Evolutionary conservation across 2,329 filamentous ascomycete species (phyloP), one percentile per base, ranked within the genome.

Genomic region (Epichloe typhina): DNA sequence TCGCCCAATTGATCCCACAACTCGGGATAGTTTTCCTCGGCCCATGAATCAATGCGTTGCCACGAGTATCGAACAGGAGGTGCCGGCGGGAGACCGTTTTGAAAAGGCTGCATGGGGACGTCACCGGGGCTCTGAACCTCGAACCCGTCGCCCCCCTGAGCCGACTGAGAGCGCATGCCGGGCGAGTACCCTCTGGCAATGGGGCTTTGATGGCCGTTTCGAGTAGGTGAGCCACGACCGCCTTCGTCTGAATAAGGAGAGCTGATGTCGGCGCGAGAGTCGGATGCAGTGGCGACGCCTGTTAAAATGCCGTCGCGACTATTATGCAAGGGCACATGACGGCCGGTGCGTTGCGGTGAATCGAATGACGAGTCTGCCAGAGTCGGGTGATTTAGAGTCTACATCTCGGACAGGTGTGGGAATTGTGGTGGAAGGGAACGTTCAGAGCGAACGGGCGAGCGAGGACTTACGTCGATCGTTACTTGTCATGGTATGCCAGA

Each of bases 101-200:
- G 82, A 70, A 98, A 98, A 55, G 86, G 86, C 70, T 96, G 93
- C 88, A 98, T 93, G 59, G 86, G 91, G 55, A 98, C 95, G 67
- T 96, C 91, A 57, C 87, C 86, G 5, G 80, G 71, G 70, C 72
- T 82, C 58, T 83, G 78, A 52, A 81, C 81, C 63, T 93, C 86
- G 59, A 86, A 82, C 46, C 80, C 78, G 52, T 83, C 78, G 53
- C 72, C 72, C 57, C 81, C 79, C 54, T 75, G 81, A 58, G 84
- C 86, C 48, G 82, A 76, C 52, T 84, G 73, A n/a, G 88, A 91
- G 59, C 90, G 80, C 75, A 94, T 80, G 49, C 90, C 91, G 11
- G 91, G 91, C 0, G 90, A 94, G 69, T 97, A 97, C 44, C 89
- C 86, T 15, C 84, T 78, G 58, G 71, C 76, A 50, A 73, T 66